A percentile compares a stretch with the other conserved stretches of the same genome.
phyloP scores from a whole-genome alignment of 257 asterid species.

The Forsythia suspensa region DNA sequence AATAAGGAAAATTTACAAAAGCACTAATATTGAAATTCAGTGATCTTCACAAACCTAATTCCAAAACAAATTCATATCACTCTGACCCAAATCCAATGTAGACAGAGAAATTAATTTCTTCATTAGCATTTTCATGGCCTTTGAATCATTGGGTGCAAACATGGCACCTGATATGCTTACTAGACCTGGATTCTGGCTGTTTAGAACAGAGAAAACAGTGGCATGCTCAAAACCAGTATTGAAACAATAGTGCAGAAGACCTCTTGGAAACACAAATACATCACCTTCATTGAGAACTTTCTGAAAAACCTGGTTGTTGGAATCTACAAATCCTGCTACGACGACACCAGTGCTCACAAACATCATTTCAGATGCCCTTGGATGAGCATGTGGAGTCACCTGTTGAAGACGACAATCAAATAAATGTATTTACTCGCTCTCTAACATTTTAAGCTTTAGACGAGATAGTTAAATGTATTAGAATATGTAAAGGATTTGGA shows the following conservation, averaged over 20 bases:
- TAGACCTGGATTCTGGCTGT: constrained; percentile 79
- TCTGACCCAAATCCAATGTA: constrained; percentile 38
- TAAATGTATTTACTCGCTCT: background rate
- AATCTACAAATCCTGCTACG: constrained; percentile 60
- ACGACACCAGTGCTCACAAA: constrained; percentile 52
- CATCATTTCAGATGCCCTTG: constrained; percentile 75
- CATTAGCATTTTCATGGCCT: constrained; percentile 28
- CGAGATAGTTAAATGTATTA: background rate
- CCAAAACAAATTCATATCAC: constrained; percentile 38
- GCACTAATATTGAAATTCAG: background rate
- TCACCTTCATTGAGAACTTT: constrained; percentile 53
- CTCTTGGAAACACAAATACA: constrained; percentile 66
- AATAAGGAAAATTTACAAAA: background rate
- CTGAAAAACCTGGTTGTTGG: constrained; percentile 46
- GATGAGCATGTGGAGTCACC: constrained; percentile 52
- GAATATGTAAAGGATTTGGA: too few relatives aligned
- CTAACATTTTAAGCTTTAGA: background rate
- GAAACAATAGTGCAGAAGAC: constrained; percentile 63
- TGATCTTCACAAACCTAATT: background rate
- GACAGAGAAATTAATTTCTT: constrained; percentile 35
- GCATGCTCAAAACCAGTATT: constrained; percentile 64
- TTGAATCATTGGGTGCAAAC: constrained; percentile 28
- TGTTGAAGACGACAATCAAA: background rate
- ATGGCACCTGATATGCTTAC: constrained; percentile 45
- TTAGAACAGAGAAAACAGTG: constrained; percentile 49